Evolutionary conservation across 805 yeast genomes (phyloP).

Genomic region (Kazachstania martiniae): DNA sequence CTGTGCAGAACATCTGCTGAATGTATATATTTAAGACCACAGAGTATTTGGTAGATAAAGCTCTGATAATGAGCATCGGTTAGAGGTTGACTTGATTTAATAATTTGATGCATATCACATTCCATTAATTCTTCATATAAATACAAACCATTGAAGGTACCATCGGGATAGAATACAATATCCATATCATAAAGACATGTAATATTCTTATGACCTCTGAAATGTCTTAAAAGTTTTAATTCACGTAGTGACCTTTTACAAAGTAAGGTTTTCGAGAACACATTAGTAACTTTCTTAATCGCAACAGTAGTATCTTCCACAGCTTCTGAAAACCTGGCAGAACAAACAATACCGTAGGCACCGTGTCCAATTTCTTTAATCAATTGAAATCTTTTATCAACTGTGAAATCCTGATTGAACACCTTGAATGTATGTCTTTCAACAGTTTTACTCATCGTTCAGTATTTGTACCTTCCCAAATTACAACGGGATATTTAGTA

Average conservation of each 20-base stretch:
- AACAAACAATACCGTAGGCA: conserved; percentile 94
- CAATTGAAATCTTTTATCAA: conserved; percentile 78
- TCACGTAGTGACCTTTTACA: conserved; percentile 90
- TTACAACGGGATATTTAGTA: too few species aligned
- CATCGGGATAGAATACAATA: conserved; percentile 55
- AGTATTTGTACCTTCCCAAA: too few species aligned
- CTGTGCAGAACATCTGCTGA: conserved; percentile 89
- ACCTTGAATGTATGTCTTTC: conserved; percentile 48
- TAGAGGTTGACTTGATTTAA: conserved; percentile 83
- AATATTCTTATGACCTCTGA: conserved; percentile 92
- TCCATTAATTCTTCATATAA: conserved; percentile 96
- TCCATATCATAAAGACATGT: conserved; percentile 93
- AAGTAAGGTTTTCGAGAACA: conserved; percentile 80
- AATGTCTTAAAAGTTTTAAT: conserved; percentile 78
- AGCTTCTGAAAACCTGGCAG: conserved; percentile 70
- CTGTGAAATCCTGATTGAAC: conserved; percentile 84
- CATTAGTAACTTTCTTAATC: conserved; percentile 90
- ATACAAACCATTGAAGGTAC: conserved; percentile 81
- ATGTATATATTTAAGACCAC: conserved; percentile 85
- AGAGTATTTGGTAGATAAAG: conserved; percentile 81
- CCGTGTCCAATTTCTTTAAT: conserved; percentile 95
- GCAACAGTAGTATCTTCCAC: conserved; percentile 71
- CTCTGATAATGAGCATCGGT: conserved; percentile 94
- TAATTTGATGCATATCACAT: conserved; percentile 96
- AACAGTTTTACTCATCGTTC: conserved; percentile 21